Percentiles rank a stretch among this genome's conserved stretches.
These are phyloP conservation scores for Malassezia japonica DNA, from an alignment of 1,284 basidiomycete species.

Conservation along the genomic window DNA sequence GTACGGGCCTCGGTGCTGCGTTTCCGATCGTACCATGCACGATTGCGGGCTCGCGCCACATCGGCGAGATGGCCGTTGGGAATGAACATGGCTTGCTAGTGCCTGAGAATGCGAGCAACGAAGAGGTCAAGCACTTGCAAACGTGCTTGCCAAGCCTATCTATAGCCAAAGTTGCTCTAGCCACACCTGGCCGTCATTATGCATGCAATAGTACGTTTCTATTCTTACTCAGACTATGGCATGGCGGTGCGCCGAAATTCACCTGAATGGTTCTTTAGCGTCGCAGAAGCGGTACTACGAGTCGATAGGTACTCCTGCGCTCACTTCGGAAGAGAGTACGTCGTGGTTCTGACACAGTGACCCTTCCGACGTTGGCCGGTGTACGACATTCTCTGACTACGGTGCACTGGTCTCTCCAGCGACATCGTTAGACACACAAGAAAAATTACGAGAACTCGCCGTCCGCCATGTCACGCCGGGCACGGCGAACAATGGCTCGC, in stretches of 20 bases:
- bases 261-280: too few species aligned
- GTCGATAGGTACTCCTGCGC: too few species aligned
- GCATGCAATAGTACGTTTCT: too few species aligned
- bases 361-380: too few species aligned
- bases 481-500: conserved; percentile 93
- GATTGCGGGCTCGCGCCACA: conserved; percentile 86
- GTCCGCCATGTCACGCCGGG: conserved; percentile 93
- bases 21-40: conserved; percentile 94
- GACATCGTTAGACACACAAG: conserved; percentile 91
- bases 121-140: conserved; percentile 92
- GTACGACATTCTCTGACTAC: conserved; percentile 88
- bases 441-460: conserved; percentile 85
- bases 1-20: conserved; percentile 83
- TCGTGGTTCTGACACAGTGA: too few species aligned
- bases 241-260: too few species aligned
- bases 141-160: too few species aligned
- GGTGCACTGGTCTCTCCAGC: conserved; percentile 94
- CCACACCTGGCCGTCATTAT: too few species aligned
- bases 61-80: conserved; percentile 88
- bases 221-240: too few species aligned
- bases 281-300: too few species aligned
- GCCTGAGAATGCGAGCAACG: conserved; percentile 87
- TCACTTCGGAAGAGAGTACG: too few species aligned
- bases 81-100: conserved; percentile 80
- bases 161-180: too few species aligned